Evolutionary conservation across 108 stramenopile species (phyloP).

Genomic region (Bacterosira constricta): DNA sequence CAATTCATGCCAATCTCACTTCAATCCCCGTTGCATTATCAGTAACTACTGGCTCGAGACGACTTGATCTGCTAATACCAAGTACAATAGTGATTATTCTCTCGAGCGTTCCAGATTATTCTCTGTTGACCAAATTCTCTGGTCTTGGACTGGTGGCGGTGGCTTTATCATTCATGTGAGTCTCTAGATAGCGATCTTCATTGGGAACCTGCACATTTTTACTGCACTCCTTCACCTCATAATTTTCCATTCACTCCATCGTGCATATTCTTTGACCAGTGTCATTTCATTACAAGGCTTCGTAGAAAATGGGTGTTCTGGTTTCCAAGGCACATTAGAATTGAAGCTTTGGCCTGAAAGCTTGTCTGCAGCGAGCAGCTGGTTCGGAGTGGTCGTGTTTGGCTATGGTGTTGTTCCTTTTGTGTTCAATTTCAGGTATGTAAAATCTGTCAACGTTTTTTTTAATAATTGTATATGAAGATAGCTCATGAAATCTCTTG

Average conservation of each 20-base stretch:
- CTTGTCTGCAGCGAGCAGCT: constrained; percentile 58
- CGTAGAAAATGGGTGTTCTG: constrained; percentile 14
- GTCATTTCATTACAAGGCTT: constrained; percentile 32
- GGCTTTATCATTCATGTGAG: constrained; percentile 45
- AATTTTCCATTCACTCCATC: background rate
- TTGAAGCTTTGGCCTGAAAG: constrained; percentile 45
- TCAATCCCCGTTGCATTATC: too few relatives aligned
- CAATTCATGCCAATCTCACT: too few relatives aligned
- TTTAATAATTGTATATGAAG: background rate
- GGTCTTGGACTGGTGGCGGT: constrained; percentile 61
- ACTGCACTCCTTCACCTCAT: too few relatives aligned
- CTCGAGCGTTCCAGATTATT: constrained; percentile 72
- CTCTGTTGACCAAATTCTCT: constrained; percentile 56
- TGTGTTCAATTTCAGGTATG: constrained; percentile 38
- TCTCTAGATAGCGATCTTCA: too few relatives aligned
- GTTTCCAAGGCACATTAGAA: constrained; percentile 5
- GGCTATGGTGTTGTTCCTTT: constrained; percentile 64
- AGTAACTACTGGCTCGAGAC: constrained; percentile 40
- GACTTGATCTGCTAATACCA: constrained; percentile 47
- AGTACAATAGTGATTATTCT: constrained; percentile 53
- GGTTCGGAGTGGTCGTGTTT: constrained; percentile 77
- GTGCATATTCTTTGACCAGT: background rate
- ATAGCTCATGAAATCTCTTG: too few relatives aligned
- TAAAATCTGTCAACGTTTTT: background rate
- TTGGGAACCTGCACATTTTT: too few relatives aligned